A percentile compares a stretch with the other conserved stretches of the same genome.
Evolutionary conservation across 345 rosid species (phyloP).

Genomic region (Dipteronia dyeriana): DNA sequence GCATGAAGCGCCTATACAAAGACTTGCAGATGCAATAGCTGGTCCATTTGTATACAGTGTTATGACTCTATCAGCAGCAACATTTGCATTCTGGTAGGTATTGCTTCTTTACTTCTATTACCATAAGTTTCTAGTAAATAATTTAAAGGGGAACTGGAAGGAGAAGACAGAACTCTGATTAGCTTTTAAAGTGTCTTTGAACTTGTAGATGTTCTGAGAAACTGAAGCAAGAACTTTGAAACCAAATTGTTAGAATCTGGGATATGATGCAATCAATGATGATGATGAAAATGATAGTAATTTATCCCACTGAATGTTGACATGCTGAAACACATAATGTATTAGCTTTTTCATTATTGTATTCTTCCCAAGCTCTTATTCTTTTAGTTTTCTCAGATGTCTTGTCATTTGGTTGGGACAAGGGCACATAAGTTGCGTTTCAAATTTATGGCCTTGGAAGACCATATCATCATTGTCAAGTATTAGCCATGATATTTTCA

Average conservation of each 20-base stretch:
- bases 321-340: neutral
- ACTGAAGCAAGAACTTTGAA: neutral
- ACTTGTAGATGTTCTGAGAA: conserved; percentile 10
- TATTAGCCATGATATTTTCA: neutral
- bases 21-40: conserved; percentile 94
- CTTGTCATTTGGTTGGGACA: neutral
- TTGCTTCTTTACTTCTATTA: conserved; percentile 24
- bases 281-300: neutral
- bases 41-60: conserved; percentile 91
- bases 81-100: conserved; percentile 87
- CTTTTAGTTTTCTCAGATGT: neutral
- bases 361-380: neutral
- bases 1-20: conserved; percentile 89
- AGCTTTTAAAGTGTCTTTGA: neutral
- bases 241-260: neutral
- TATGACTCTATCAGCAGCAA: conserved; percentile 81
- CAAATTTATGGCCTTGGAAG: neutral
- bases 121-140: conserved; percentile 7
- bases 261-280: conserved; percentile 4
- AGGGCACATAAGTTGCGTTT: neutral
- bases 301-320: neutral
- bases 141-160: conserved; percentile 6
- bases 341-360: neutral
- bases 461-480: neutral
- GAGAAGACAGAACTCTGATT: neutral